Evolutionary conservation across 192 early-diverging fungal species (phyloP).

Genomic region (Coemansia sp.): DNA sequence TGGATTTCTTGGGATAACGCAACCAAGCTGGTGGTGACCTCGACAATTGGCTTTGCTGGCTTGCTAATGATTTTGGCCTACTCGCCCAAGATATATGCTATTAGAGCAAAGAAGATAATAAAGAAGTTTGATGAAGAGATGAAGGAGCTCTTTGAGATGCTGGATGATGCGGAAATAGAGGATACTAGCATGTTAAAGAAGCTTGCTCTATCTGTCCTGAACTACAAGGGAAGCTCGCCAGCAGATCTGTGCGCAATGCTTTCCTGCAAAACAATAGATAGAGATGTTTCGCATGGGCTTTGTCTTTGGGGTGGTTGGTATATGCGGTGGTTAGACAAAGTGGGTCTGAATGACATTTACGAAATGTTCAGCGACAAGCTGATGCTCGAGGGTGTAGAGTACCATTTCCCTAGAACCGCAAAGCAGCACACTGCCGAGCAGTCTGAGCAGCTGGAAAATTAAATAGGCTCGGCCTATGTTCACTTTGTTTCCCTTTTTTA

Average conservation of each 20-base stretch:
- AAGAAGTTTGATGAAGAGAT: background rate
- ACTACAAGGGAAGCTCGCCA: background rate
- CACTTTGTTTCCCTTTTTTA: background rate
- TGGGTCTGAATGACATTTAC: background rate
- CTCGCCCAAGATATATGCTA: background rate
- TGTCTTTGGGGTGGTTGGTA: background rate
- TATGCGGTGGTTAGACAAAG: background rate
- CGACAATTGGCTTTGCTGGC: background rate
- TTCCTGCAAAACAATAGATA: background rate
- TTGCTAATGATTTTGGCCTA: background rate
- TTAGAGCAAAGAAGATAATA: background rate
- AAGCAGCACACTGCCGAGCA: background rate
- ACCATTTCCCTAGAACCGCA: background rate
- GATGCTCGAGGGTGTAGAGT: background rate
- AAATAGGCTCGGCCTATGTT: background rate
- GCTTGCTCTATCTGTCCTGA: background rate
- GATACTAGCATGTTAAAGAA: background rate
- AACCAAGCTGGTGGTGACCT: conserved; percentile 1
- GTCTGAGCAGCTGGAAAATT: background rate
- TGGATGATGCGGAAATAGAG: background rate
- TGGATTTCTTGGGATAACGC: background rate
- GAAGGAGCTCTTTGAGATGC: background rate
- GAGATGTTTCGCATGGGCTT: background rate
- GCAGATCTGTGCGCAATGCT: background rate
- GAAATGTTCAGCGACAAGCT: background rate